These are phyloP conservation scores for Phyllosticta citriasiana DNA, from an alignment of 2,329 filamentous ascomycete species.

Conservation along the genomic window DNA sequence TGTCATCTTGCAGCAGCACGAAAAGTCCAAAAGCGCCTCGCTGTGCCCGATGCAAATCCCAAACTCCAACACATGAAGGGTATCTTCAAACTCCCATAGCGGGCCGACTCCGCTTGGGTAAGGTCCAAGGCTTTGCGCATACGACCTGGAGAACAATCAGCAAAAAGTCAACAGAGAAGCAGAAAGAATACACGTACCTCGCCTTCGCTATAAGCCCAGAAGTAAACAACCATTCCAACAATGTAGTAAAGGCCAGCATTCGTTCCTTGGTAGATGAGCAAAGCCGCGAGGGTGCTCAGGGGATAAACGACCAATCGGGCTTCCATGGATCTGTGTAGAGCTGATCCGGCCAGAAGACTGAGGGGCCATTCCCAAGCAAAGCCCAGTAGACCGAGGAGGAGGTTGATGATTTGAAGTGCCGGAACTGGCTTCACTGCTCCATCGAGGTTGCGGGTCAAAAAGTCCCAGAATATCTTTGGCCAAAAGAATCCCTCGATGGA, in stretches of 20 bases:
- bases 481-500: slow-evolving; percentile 87
- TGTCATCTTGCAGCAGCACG: not conserved
- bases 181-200: slow-evolving; percentile 55
- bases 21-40: not conserved
- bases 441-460: slow-evolving; percentile 83
- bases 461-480: slow-evolving; percentile 99
- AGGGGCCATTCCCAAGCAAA: slow-evolving; percentile 90
- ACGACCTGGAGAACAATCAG: slow-evolving; percentile 27
- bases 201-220: slow-evolving; percentile 95
- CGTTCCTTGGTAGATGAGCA: slow-evolving; percentile 82
- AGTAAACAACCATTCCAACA: slow-evolving; percentile 76
- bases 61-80: not conserved
- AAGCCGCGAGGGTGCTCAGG: slow-evolving; percentile 60
- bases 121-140: slow-evolving; percentile 40
- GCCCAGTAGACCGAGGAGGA: slow-evolving; percentile 68
- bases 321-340: slow-evolving; percentile 79
- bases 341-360: slow-evolving; percentile 57
- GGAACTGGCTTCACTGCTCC: slow-evolving; percentile 78
- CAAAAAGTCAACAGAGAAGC: slow-evolving; percentile 10
- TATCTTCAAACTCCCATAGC: not conserved
- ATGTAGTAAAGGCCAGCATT: slow-evolving; percentile 89
- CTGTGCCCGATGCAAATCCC: not conserved
- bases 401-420: slow-evolving; percentile 78
- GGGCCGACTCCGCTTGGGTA: slow-evolving; percentile 31
- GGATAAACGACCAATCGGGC: slow-evolving; percentile 75